Base-by-base conservation (phyloP, 176 grass and related monocot species). In the Saccharum officinarum region DNA sequence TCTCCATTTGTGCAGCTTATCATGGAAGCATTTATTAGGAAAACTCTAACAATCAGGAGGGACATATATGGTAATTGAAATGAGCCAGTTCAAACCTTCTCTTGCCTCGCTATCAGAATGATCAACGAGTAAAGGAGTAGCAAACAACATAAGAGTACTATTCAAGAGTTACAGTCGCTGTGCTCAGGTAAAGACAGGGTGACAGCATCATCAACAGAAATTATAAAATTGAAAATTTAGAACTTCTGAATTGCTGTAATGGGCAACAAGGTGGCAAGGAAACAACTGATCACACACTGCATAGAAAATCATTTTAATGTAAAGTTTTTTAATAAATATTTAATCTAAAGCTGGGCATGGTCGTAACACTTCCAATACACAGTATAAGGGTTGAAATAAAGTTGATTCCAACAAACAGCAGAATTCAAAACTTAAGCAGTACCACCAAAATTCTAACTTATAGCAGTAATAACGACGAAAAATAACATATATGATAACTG, bases 401-500 rank as follows among this genome's bases (percentile, higher is more conserved):
- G 25, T 73, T 7, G 13, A 26, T 17, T 30, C 45, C n/a, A 28
- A 6, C 6, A 86, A 86, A 77, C 52, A 81, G 28, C 7, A 10
- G 31, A 57, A 46, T 12, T 20, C 22, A 18, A 67, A 77, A 90
- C 25, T 64, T 64, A 65, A 65, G 62, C 62, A 65, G 26, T 30
- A 65, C 12, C 62, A 30, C 25, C 25, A 65, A 65, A 30, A 65
- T 65, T 31, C 25, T 61, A 61, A 61, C 69, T 17, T 47, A 10
- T 30, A 73, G 12, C 42, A 73, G 70, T 46, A 47, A 47, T 46
- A 47, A 47, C 12, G 7, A 34, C 4, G 41, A 14, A 64, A 30
- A 4, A 82, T 37, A 57, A 34, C 17, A 81, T 65, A 81, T 85
- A 75, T 65, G 64, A 25, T 74, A 74, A 81, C 70, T 71, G 75